Conservation (phyloP, 176 grass and related monocot genomes). For the Thinopyrum elongatum region DNA sequence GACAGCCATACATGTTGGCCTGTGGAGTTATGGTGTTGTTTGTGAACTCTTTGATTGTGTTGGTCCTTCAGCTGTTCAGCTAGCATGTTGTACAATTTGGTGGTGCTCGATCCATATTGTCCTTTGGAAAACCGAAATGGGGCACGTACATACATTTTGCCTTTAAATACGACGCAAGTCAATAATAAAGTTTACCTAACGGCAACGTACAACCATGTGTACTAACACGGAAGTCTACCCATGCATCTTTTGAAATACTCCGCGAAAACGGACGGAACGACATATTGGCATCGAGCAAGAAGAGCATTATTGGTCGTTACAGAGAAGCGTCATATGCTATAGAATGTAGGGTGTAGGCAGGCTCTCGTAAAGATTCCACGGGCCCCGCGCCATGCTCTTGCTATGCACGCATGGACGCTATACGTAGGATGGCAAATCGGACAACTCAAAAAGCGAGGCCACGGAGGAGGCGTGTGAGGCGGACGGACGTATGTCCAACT, state of each 20-base stretch:
- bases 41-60: background rate
- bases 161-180: background rate
- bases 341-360: background rate
- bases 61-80: background rate
- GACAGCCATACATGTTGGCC: background rate
- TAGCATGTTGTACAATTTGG: background rate
- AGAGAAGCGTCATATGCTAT: background rate
- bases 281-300: background rate
- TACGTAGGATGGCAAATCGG: background rate
- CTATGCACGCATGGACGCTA: background rate
- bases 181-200: background rate
- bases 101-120: background rate
- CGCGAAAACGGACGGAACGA: background rate
- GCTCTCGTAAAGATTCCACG: background rate
- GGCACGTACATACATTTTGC: background rate
- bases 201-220: background rate
- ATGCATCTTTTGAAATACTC: background rate
- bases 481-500: slow-evolving; percentile 1
- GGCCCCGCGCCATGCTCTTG: background rate
- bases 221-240: background rate
- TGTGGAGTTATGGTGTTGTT: background rate
- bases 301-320: background rate
- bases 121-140: background rate
- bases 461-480: slow-evolving; percentile 18
- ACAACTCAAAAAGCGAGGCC: slow-evolving; percentile 28